These are phyloP conservation scores for Oryza officinalis DNA, from an alignment of 176 grass and related monocot species.

Conservation along the genomic window DNA sequence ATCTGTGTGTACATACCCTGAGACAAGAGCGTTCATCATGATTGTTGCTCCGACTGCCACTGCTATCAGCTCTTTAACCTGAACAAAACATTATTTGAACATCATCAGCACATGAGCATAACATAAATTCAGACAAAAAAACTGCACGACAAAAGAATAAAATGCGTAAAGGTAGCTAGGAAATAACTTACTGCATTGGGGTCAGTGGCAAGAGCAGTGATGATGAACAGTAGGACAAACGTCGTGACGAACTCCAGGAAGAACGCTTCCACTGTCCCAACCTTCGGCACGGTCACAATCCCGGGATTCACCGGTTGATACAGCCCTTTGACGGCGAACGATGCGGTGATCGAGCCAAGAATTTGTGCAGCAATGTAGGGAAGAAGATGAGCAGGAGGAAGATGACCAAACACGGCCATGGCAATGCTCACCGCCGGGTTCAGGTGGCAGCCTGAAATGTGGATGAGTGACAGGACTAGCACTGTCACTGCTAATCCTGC, in stretches of 20 bases:
- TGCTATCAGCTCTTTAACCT: neutral
- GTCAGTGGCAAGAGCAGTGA: constrained; percentile 55
- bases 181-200: constrained; percentile 47
- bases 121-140: neutral
- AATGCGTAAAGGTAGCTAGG: neutral
- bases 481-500: constrained; percentile 52
- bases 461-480: constrained; percentile 54
- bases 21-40: neutral
- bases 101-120: neutral
- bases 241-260: constrained; percentile 75
- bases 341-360: constrained; percentile 44
- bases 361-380: constrained; percentile 59
- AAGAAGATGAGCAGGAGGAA: constrained; percentile 44
- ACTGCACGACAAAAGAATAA: neutral
- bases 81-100: neutral
- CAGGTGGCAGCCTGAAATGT: constrained; percentile 74
- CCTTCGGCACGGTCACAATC: constrained; percentile 51
- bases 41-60: neutral
- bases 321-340: constrained; percentile 51
- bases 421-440: constrained; percentile 71
- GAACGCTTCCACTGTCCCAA: constrained; percentile 53
- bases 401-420: constrained; percentile 51
- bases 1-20: neutral
- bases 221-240: constrained; percentile 67
- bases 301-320: constrained; percentile 44